These are phyloP conservation scores for Fabrea salina DNA, from an alignment of 169 alveolate genomes.

Conservation along the genomic window DNA sequence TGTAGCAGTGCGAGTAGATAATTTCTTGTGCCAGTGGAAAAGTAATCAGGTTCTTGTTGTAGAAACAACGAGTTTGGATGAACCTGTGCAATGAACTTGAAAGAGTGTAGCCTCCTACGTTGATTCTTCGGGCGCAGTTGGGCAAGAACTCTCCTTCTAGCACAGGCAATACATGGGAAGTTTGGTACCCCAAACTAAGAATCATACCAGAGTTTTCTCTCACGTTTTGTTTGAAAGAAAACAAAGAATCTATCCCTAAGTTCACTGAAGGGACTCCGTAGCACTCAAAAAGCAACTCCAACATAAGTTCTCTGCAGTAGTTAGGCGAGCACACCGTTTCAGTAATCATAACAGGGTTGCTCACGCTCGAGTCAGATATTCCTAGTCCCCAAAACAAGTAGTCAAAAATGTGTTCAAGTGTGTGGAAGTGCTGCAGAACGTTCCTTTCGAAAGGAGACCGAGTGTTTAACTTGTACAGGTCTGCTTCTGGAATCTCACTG, in stretches of 20 bases:
- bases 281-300: conserved; percentile 74
- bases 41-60: conserved; percentile 52
- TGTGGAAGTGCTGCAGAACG: conserved; percentile 65
- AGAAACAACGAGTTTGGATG: conserved; percentile 59
- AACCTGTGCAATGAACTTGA: conserved; percentile 55
- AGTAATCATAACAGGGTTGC: conserved; percentile 73
- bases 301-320: conserved; percentile 55
- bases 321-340: conserved; percentile 76
- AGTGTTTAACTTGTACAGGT: conserved; percentile 69
- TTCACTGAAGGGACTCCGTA: conserved; percentile 71
- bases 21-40: conserved; percentile 67
- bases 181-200: conserved; percentile 56
- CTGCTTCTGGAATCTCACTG: conserved; percentile 69
- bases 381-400: conserved; percentile 72
- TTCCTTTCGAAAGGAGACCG: conserved; percentile 74
- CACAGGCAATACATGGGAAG: conserved; percentile 73
- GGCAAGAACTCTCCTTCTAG: conserved; percentile 48
- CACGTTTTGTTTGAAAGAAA: conserved; percentile 52
- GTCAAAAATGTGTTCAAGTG: conserved; percentile 70
- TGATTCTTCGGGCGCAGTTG: conserved; percentile 52
- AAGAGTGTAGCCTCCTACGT: conserved; percentile 67
- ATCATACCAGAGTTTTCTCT: conserved; percentile 46
- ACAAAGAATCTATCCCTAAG: conserved; percentile 65
- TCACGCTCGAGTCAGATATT: conserved; percentile 48
- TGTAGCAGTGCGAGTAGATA: conserved; percentile 58